Base-by-base conservation (phyloP, 495 filamentous ascomycete species). In the Penicillium coffeae region DNA sequence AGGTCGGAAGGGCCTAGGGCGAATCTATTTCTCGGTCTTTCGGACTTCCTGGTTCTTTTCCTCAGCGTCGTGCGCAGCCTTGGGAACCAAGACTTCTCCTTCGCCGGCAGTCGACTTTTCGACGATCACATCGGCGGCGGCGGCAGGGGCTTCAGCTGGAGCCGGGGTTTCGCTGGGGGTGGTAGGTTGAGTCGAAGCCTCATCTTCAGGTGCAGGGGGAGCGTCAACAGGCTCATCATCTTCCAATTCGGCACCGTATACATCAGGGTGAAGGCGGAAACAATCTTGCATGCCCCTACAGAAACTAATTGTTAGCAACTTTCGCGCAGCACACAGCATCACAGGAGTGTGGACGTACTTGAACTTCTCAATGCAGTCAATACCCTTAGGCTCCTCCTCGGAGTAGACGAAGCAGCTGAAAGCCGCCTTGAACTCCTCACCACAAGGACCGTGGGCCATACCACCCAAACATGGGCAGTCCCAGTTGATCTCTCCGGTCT, bases 401-500 rank as follows among this genome's bases (percentile, higher is more conserved):
- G 88, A 93, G 73, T 84, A 95, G 6, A 98, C 88, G 63, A 98
- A 98, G 76, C 93, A 98, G 81, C 89, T 94, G 60, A 98, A 98
- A 0, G 93, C 93, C 3, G 81, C 84, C 71, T 82, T 87, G 78
- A 98, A 98, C 59, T 96, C 80, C 68, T 92, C 89, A 22, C 94
- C 93, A 66, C 92, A 98, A 30, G 94, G 94, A 0, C 93, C 93
- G 69, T 96, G 76, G 8, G 93, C 93, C 93, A 98, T 98, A 21
- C 93, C 93, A 40, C 93, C 93, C 19, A 98, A 74, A 63, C 93
- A 98, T 15, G 94, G 93, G 69, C 93, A 98, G 64, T 96, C 93
- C 94, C 94, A 98, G 76, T 98, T 97, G 71, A 98, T 98, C 79
- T 97, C 93, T 54, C 93, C 93, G 8, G 93, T 98, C 77, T 97